A percentile compares a stretch with the other conserved stretches of the same genome.
phyloP scores from a whole-genome alignment of 345 rosid species.

The Arabidopsis arenosa region DNA sequence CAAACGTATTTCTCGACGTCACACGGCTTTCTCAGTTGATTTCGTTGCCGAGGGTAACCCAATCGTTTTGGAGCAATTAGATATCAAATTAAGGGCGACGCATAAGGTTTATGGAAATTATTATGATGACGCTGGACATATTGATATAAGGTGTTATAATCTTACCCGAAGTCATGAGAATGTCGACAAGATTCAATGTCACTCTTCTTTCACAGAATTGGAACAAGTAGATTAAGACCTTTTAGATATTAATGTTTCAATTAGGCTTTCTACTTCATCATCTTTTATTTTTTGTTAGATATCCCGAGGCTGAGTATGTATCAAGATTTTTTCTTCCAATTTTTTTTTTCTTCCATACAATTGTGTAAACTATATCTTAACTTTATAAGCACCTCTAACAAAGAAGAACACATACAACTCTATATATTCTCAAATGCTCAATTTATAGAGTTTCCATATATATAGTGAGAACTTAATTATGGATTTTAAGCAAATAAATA shows the following conservation, averaged over 20 bases:
- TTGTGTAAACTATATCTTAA: no score
- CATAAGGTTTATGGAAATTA: neutral
- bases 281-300: no score
- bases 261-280: no score
- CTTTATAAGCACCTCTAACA: no score
- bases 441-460: no score
- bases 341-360: neutral
- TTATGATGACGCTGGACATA: neutral
- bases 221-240: no score
- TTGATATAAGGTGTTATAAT: constrained; percentile 18
- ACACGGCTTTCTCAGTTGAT: constrained; percentile 23
- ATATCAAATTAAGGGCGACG: constrained; percentile 5
- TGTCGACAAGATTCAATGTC: constrained; percentile 23
- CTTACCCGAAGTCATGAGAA: constrained; percentile 16
- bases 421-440: no score
- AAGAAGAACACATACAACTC: neutral
- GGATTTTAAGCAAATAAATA: no score
- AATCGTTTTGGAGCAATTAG: neutral
- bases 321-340: no score
- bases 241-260: no score
- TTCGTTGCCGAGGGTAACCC: constrained; percentile 9
- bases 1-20: neutral
- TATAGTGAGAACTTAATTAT: no score
- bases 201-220: constrained; percentile 8
- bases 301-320: no score